phyloP scores from a whole-genome alignment of 2,329 filamentous ascomycete species.

The Amesomyces nigricolor region DNA sequence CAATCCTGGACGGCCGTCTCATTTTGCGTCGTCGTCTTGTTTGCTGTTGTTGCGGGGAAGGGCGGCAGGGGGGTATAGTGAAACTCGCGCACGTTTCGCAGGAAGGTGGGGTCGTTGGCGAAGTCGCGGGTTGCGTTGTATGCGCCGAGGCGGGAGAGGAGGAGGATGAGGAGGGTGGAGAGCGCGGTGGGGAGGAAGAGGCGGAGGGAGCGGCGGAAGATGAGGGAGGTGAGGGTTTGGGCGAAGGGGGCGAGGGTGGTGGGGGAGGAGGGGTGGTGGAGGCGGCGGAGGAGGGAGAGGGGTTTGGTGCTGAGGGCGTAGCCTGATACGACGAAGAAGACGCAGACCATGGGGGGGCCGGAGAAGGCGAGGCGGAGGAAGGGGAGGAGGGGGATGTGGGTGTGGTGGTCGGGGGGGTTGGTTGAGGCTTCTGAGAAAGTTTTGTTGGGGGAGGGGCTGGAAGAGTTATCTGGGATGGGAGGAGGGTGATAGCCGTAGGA shows the following conservation, averaged over 20 bases:
- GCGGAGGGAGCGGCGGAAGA: conserved; percentile 47
- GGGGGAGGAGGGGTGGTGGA: no score
- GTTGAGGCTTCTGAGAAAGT: no score
- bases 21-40: no score
- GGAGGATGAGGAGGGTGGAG: conserved; percentile 44
- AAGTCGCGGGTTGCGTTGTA: conserved; percentile 47
- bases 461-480: no score
- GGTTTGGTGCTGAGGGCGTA: conserved; percentile 54
- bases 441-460: no score
- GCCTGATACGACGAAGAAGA: conserved; percentile 59
- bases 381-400: conserved; percentile 46
- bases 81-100: conserved; percentile 46
- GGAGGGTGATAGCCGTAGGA: conserved; percentile 36
- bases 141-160: conserved; percentile 40
- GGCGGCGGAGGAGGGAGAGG: conserved; percentile 35
- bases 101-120: conserved; percentile 37
- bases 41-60: no score
- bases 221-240: conserved; percentile 43
- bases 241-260: conserved; percentile 16
- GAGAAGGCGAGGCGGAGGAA: conserved; percentile 50
- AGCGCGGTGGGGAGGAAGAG: conserved; percentile 47
- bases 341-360: conserved; percentile 52
- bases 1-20: no score
- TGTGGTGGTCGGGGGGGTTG: conserved; percentile 36
- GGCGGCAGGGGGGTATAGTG: conserved; percentile 38